Evolutionary conservation across 78 protist genomes (phyloP).

Genomic region (slime mould (Dictyostelium discoideum)): DNA sequence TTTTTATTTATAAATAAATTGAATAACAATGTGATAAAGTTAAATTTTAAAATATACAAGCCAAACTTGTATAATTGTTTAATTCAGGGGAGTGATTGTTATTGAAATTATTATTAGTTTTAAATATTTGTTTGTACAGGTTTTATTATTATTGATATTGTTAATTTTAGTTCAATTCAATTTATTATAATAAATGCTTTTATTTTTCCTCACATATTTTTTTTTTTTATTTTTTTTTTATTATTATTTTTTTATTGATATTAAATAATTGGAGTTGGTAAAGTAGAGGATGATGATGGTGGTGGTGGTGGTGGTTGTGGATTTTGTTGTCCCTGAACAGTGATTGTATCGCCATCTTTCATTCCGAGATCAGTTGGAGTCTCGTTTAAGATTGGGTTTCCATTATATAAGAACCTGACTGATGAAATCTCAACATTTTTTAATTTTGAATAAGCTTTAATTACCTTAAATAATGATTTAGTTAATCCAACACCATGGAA

Average conservation of each 20-base stretch:
- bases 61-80: neutral
- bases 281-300: neutral
- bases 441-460: neutral
- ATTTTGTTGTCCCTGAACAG: neutral
- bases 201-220: too few relatives aligned
- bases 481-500: slow-evolving; percentile 2
- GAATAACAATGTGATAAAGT: neutral
- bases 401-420: neutral
- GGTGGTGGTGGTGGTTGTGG: too few relatives aligned
- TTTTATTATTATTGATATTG: neutral
- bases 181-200: too few relatives aligned
- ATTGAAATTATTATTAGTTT: neutral
- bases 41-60: neutral
- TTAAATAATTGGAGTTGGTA: neutral
- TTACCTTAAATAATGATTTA: neutral
- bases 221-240: neutral
- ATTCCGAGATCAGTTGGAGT: neutral
- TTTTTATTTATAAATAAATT: neutral
- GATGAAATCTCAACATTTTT: neutral
- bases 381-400: neutral
- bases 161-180: neutral
- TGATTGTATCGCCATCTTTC: slow-evolving; percentile 1
- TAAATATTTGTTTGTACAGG: neutral
- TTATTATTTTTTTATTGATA: neutral
- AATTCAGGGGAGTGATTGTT: neutral